Evolutionary conservation across 2,329 filamentous ascomycete species (phyloP), one percentile per base, ranked within the genome.

Genomic region (Alternaria ethzedia): DNA sequence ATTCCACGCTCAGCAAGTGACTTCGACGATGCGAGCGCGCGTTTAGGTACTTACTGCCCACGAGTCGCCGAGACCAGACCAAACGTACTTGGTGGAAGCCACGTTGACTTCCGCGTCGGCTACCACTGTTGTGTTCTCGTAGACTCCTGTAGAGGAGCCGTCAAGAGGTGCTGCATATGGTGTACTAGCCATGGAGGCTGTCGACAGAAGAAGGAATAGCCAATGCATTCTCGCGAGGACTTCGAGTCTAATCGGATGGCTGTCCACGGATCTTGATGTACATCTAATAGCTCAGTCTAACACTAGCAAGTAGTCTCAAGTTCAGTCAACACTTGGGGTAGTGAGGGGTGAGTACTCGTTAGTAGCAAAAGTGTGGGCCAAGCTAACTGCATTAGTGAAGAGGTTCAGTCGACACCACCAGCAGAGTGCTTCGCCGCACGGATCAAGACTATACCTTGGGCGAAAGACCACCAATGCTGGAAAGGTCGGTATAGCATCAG

Each of bases 21-120:
- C 4, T 41, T 5, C n/a, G n/a, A 41, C n/a, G n/a, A 17, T 1
- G 9, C 9, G 36, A 41, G 0, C 0, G 36, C 15, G 36, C 0
- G 1, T 41, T 11, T 2, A 17, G 4, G 36, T 45, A 45, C 43
- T 45, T 21, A 45, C 43, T 4, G 43, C 43, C 43, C 43, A 45
- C 0, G 43, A 45, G 20, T 45, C 43, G 11, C 43, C 43, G 5
- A 45, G 43, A 21, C 43, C 20, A 45, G 43, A 45, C 43, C 43
- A 45, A 45, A 45, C n/a, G 17, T 45, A 45, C 43, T 45, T 45
- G 17, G 43, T 20, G 6, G 43, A 45, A 45, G 43, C 6, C 6
- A 13, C 43, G 17, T 21, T 21, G 20, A 21, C 12, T 21, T 20
- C 20, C 10, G 43, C 17, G 5, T 21, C 12, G 20, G 43, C 20